phyloP scores from a whole-genome alignment of 495 filamentous ascomycete species.

The Penicillium nucicola region DNA sequence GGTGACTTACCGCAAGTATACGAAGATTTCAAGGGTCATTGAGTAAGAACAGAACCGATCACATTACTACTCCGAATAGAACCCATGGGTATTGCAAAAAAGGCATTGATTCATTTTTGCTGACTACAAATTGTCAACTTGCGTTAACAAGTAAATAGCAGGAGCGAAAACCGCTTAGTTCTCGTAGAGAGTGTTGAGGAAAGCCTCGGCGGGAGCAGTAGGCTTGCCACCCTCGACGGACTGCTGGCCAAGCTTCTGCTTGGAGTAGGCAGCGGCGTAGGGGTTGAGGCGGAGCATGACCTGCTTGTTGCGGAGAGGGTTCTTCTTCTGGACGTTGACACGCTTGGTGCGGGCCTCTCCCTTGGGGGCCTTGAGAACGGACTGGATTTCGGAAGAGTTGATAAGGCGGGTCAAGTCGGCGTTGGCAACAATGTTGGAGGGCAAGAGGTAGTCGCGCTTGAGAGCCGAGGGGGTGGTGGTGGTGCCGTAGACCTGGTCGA shows the following conservation, averaged over 20 bases:
- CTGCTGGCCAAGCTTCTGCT: conserved; percentile 73
- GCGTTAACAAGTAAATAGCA: conserved; percentile 16
- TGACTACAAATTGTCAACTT: conserved; percentile 29
- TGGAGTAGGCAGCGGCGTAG: conserved; percentile 82
- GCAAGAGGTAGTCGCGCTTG: conserved; percentile 98
- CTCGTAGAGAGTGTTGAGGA: conserved; percentile 53
- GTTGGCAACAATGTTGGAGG: conserved; percentile 81
- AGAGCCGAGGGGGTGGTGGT: conserved; percentile 77
- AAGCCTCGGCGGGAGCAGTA: conserved; percentile 43
- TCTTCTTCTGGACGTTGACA: conserved; percentile 93
- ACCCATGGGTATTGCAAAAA: conserved; percentile 32
- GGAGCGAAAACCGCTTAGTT: conserved; percentile 38
- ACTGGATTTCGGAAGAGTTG: conserved; percentile 98
- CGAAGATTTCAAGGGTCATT: conserved; percentile 3
- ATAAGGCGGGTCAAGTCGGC: conserved; percentile 93
- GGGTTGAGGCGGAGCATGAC: conserved; percentile 95
- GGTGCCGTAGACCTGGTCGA: conserved; percentile 93
- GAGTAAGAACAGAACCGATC: conserved; percentile 26
- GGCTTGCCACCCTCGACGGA: conserved; percentile 56
- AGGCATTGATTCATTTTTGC: conserved; percentile 35
- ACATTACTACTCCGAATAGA: conserved; percentile 31
- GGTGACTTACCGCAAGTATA: conserved; percentile 12
- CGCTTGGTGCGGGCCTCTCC: conserved; percentile 91
- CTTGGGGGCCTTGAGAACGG: conserved; percentile 82
- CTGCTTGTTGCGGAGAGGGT: conserved; percentile 97